Evolutionary conservation across 768 basidiomycete genomes (phyloP), one percentile per base, ranked within the genome.

Genomic region (Lactifluus rugatus): DNA sequence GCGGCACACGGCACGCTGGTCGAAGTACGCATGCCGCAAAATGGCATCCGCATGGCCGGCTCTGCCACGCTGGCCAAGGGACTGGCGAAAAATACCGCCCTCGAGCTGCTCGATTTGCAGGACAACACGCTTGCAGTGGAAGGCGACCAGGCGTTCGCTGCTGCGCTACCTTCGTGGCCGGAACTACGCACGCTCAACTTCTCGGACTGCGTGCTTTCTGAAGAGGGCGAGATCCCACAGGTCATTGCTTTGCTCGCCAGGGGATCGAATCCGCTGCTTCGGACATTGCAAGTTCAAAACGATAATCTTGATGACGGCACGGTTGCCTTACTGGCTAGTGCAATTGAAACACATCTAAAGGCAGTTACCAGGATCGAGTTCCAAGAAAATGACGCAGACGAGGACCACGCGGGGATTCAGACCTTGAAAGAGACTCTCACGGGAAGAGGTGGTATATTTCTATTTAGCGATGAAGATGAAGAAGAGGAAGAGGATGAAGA

Each of bases 21-120:
- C 52, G 91, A 96, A 63, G 86, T 98, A 31, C 81, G 89, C 57
- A 86, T 98, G 84, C 89, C 90, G n/a, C 94, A 98, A 76, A 97
- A 99, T 67, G 96, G 95, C 5, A 97, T 99, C 65, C 79, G 93
- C 62, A 90, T 90, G 84, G 85, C 86, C 57, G 96, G 96, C 4
- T 87, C 95, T 67, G 79, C 78, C 9, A 80, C 82, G 11, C 81
- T 99, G 23, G 89, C 90, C 5, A 68, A 71, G 23, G 95, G 93
- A 4, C 71, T 99, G 32, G 70, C 82, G 13, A 76, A 83, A 56
- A 87, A 85, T 69, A 73, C 76, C 2, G 73, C 76, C 42, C 74
- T 99, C 52, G 76, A 83, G 66, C 73, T 83, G 62, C 79, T 99
- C 66, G 93, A 99, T 76, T 73, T 99, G 48, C 93, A 97, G 71